Base-by-base conservation (phyloP, 2,329 filamentous ascomycete genomes). In the Aspergillus jensenii region DNA sequence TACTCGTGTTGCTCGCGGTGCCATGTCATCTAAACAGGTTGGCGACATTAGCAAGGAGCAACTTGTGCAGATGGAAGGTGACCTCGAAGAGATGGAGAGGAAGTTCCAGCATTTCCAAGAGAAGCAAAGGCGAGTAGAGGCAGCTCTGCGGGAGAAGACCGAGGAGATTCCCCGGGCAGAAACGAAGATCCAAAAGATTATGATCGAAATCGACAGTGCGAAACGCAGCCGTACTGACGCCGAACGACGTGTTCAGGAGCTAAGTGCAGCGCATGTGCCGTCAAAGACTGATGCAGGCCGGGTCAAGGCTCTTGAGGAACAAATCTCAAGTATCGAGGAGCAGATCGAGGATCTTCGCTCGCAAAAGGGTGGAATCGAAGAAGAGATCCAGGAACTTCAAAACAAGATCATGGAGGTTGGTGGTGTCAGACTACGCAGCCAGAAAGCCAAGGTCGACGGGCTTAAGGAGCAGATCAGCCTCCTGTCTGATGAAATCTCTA, bases 351-450 rank as follows among this genome's bases (percentile, higher is more conserved):
- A 89, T 67, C 83, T 99, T 9, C 90, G 87, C 60, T 82, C 85
- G 9, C 91, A 98, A 75, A 97, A 90, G n/a, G 86, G 90, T 1
- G 95, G 88, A 46, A 87, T 96, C 8, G 95, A 99, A 72, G 87
- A 88, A 25, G 95, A 98, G 74, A 98, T 99, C 76, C 93, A 96
- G 76, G 83, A 83, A 19, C 81, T 99, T 1, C 93, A 99, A 72
- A 89, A 95, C 82, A 96, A 93, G 81, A 99, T 99, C 69, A 98
- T 99, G 95, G 89, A 97, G 75, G 89, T 96, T 62, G 95, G 95
- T 70, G 95, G 95, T 76, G 92, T 98, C 68, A 92, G 91, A 76
- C 86, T 99, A 17, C 88, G 95, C 55, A 85, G 88, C 17, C 93
- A 99, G 72, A 93, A 95, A 67, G 87, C 91, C 60, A 96, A 90